Evolutionary conservation across 2,329 filamentous ascomycete species (phyloP), one percentile per base, ranked within the genome.

Genomic region (Calcarisporium arbuscula): DNA sequence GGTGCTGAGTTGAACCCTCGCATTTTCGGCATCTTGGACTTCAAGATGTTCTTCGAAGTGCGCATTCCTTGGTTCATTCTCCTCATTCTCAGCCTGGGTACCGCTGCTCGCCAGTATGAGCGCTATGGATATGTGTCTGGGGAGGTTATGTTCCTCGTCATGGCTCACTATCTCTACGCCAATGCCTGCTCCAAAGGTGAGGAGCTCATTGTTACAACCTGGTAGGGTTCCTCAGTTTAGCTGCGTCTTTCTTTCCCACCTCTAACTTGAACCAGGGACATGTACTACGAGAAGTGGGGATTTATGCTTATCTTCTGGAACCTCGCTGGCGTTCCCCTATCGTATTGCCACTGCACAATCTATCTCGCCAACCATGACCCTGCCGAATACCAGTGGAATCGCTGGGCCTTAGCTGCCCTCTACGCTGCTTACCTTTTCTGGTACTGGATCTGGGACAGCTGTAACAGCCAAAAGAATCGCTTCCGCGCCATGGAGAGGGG

Each of bases 251-350:
- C n/a, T n/a, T n/a, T n/a, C n/a, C 19, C 16, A 32, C 9, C 5
- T 12, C 23, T 43, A 31, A 42, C 31, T 5, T 19, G 6, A 8
- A 9, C 8, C 27, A 60, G 58, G 82, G 88, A 95, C 53, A 94
- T 95, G 82, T 94, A 94, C 69, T 90, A 87, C 51, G 88, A 95
- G 70, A 95, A 95, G 66, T 89, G 85, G 77, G 88, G 88, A 34
- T 95, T 95, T 69, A 95, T 95, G 88, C 76, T 95, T 47, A 94
- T 94, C 60, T 95, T 95, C 76, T 95, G 88, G 88, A 95, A 95
- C 63, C 70, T 95, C 57, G 87, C 88, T 30, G 88, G 88, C 47
- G 88, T 95, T 18, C 88, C 88, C 11, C 72, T 95, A 34, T 88
- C 80, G 35, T 95, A 95, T 72, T 94, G 87, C 67, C 88, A 95